Base-by-base conservation (phyloP, 345 rosid genomes). In the Durio zibethinus region DNA sequence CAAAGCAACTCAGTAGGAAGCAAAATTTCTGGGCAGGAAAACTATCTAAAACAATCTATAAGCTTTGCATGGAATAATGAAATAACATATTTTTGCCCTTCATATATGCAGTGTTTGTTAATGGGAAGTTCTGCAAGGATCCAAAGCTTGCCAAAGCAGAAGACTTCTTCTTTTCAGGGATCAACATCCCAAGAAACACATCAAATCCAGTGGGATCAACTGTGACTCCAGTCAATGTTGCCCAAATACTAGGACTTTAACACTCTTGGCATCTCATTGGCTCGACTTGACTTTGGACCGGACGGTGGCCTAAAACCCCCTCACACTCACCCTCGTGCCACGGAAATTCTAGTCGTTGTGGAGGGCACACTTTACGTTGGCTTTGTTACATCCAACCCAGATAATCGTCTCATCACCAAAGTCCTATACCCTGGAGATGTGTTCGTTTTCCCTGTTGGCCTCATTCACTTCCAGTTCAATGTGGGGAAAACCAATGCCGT, bases 271-370 rank as follows among this genome's bases (percentile, higher is more conserved):
- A 57, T 82, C 29, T 74, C 85, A 2, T 2, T 65, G 23, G 85
- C 3, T 2, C 78, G 85, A 54, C 43, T 84, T 1, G 83, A 84
- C 83, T 75, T 16, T 21, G 87, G 78, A 33, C 82, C 83, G 7
- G 4, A 71, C 14, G 77, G 76, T 16, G 85, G 87, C 31, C n/a
- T 50, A 16, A 84, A 82, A 65, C 80, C 87, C 6, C 87, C 85
- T 14, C 80, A 82, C 76, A 56, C 76, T 7, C 87, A 84, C 42
- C 80, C 82, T 18, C 82, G 82, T 43, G 85, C 57, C 31, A 25
- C 80, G 0, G 83, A 85, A 66, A 64, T 82, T 54, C 64, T 80
- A 1, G 25, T 80, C 0, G 83, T 85, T 48, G 5, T 40, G 0
- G 82, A 85, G 50, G 85, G 83, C 5, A 80, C 73, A 23, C 80